Conservation (phyloP, 75 land plant species). For the Isoetes taiwanensis region DNA sequence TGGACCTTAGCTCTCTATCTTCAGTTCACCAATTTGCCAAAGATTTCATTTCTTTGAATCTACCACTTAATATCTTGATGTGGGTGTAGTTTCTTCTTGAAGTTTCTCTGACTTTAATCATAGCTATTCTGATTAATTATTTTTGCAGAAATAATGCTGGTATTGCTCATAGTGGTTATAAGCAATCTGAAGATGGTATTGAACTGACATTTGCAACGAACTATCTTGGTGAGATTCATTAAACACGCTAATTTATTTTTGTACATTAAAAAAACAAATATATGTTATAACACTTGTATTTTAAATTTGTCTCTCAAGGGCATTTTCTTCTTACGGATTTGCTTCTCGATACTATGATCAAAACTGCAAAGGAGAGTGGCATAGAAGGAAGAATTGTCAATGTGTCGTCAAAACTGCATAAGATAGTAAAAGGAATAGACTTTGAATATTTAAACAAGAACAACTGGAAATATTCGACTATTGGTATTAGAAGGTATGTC, state of each 20-base stretch:
- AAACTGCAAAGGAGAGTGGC: constrained; percentile 39
- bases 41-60: constrained; percentile 32
- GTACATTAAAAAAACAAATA: background rate
- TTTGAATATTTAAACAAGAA: constrained; percentile 1
- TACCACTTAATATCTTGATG: constrained; percentile 77
- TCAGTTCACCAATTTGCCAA: constrained; percentile 47
- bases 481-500: background rate
- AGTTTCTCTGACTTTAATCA: background rate
- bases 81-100: constrained; percentile 3
- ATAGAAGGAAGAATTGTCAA: constrained; percentile 63
- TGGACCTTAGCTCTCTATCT: constrained; percentile 57
- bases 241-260: background rate
- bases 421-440: background rate
- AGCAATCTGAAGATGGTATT: constrained; percentile 49
- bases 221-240: constrained; percentile 36
- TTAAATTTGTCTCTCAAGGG: constrained; percentile 25
- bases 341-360: constrained; percentile 46
- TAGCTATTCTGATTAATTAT: background rate
- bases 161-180: constrained; percentile 30
- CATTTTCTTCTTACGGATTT: constrained; percentile 57
- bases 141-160: constrained; percentile 70
- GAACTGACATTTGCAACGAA: constrained; percentile 82
- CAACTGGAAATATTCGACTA: background rate
- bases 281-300: background rate
- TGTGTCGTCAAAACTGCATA: constrained; percentile 55